Conservation (phyloP, 176 grass and related monocot genomes). For the Paspalum vaginatum region DNA sequence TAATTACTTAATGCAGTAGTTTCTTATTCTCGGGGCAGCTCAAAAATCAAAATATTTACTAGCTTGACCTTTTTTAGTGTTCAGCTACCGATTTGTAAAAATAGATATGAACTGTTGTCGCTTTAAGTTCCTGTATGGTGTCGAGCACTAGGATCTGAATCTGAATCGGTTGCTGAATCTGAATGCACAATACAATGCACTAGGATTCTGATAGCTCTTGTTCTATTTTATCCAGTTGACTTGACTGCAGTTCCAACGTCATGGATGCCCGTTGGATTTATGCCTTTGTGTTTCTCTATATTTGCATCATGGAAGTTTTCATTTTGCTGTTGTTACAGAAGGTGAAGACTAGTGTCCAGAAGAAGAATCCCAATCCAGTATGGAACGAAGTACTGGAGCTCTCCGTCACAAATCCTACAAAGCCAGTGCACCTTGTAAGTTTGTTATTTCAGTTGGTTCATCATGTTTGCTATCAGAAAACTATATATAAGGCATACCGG, state of each 20-base stretch:
- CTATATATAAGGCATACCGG: neutral
- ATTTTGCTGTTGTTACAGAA: constrained; percentile 52
- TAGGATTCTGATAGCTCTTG: neutral
- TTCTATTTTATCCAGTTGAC: constrained; percentile 18
- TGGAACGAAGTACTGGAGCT: constrained; percentile 87
- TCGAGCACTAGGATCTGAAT: neutral
- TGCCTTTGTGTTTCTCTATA: neutral
- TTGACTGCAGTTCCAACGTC: constrained; percentile 1
- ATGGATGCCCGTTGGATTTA: neutral
- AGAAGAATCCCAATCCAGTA: constrained; percentile 73
- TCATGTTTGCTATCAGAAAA: neutral
- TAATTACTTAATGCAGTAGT: neutral
- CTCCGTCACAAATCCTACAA: constrained; percentile 55
- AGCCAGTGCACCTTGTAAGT: constrained; percentile 76
- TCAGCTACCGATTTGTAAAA: neutral
- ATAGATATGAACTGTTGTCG: neutral
- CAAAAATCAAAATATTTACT: neutral
- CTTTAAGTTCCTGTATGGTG: constrained; percentile 4
- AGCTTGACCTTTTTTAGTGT: neutral
- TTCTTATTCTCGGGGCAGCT: neutral
- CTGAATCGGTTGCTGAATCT: neutral
- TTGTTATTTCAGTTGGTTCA: constrained; percentile 19
- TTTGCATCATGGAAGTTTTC: constrained; percentile 30
- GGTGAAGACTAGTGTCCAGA: constrained; percentile 80
- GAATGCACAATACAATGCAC: constrained; percentile 1